Conservation (phyloP, 2,329 filamentous ascomycete species). For the Fusarium sp. region DNA sequence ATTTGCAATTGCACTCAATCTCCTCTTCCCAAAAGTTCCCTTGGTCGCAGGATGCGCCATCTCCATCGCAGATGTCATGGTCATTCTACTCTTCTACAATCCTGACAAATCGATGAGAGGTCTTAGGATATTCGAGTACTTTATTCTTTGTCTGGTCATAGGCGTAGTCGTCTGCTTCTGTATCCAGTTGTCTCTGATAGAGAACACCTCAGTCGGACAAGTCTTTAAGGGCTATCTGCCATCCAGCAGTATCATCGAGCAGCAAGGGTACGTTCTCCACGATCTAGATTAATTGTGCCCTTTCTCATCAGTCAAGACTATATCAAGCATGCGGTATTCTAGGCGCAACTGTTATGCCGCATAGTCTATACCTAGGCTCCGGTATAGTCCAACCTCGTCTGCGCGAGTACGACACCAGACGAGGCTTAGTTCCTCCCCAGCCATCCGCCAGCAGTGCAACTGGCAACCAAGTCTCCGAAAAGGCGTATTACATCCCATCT, state of each 20-base stretch:
- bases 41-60: constrained; percentile 78
- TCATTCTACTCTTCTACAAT: constrained; percentile 77
- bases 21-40: constrained; percentile 74
- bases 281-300: accelerated
- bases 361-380: constrained; percentile 77
- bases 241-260: constrained; percentile 70
- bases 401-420: constrained; percentile 72
- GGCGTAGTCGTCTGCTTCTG: constrained; percentile 80
- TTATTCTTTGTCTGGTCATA: constrained; percentile 75
- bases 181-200: constrained; percentile 76
- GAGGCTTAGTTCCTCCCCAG: constrained; percentile 65
- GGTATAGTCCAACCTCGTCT: constrained; percentile 79
- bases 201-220: constrained; percentile 67
- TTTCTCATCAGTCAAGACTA: constrained; percentile 53
- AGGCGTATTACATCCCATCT: constrained; percentile 78
- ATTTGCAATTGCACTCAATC: constrained; percentile 78
- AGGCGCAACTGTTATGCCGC: constrained; percentile 82
- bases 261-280: constrained; percentile 62
- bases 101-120: constrained; percentile 72
- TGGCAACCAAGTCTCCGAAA: constrained; percentile 52
- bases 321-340: constrained; percentile 84
- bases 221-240: constrained; percentile 78
- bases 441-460: constrained; percentile 3
- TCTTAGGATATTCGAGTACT: constrained; percentile 74
- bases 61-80: constrained; percentile 77